Evolutionary conservation across 179 eudicot genomes (phyloP), one percentile per base, ranked within the genome.

Genomic region (Dionaea muscipula): DNA sequence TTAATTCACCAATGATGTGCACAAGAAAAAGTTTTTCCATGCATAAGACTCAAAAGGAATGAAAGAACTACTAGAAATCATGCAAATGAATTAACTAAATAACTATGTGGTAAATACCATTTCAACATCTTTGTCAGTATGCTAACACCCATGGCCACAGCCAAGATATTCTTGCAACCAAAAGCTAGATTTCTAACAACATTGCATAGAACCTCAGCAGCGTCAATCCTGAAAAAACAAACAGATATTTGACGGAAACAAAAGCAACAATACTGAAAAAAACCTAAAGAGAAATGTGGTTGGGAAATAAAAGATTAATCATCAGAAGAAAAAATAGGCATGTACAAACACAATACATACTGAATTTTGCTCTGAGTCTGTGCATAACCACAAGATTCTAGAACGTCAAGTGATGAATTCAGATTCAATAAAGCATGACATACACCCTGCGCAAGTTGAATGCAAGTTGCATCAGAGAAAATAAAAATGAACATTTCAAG

Each of bases 81-180:
- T 1, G 47, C 47, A 43, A 4, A 17, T 43, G 19, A n/a, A n/a
- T 10, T 39, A 39, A n/a, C 47, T 12, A 39, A 13, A 2, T 18
- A 19, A 43, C 21, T 43, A 4, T 4, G 7, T 18, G 8, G 2
- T 18, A 43, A 48, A 27, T 59, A 88, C 98, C 99, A 84, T 65
- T 67, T 81, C 72, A 93, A 73, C 96, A 93, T 82, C 69, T 77
- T 82, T 35, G 86, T 73, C 68, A 93, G 68, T 51, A 93, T 72
- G 49, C 59, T 75, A 59, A 93, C 81, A 65, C 81, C 73, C 78
- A 69, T 61, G 60, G 99, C 81, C 96, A 93, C 83, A 55, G 78
- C 70, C 57, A 51, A 36, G 25, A 82, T 74, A 41, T 85, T 86
- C 47, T 62, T 56, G 68, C 61, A 17, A 69, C 59, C 75, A 46